Conservation (phyloP, 2,329 filamentous ascomycete genomes). For the Aspergillus flavus region DNA sequence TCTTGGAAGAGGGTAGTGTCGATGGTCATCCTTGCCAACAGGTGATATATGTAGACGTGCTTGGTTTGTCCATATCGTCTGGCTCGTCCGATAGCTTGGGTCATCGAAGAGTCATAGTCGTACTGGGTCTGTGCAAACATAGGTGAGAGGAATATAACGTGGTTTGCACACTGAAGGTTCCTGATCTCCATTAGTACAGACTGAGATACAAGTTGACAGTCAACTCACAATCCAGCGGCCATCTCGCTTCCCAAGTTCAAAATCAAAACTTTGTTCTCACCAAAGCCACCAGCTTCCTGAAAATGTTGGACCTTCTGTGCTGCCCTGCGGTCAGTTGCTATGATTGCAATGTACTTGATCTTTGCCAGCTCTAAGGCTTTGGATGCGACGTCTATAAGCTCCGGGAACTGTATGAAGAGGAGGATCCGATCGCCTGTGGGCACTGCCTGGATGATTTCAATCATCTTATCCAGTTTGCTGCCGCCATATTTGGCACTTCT, state of each 20-base stretch:
- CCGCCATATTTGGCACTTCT: constrained; percentile 37
- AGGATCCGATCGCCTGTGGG: constrained; percentile 53
- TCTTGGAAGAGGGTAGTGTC: constrained; percentile 50
- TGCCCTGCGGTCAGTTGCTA: constrained; percentile 30
- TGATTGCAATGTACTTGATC: constrained; percentile 42
- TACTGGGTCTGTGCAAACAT: constrained; percentile 54
- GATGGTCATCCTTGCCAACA: constrained; percentile 47
- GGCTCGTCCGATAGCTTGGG: constrained; percentile 64
- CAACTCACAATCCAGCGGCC: constrained; percentile 62
- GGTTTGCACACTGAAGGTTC: constrained; percentile 66
- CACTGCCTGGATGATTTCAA: constrained; percentile 48
- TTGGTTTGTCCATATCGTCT: constrained; percentile 61
- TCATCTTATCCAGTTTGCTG: constrained; percentile 52
- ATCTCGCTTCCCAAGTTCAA: constrained; percentile 60
- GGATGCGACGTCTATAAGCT: constrained; percentile 45
- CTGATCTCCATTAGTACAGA: constrained; percentile 32
- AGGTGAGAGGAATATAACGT: constrained; percentile 65
- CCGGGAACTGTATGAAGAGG: constrained; percentile 57
- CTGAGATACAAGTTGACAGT: neutral
- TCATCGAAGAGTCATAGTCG: constrained; percentile 61
- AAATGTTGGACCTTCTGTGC: constrained; percentile 44
- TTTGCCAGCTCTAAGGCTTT: constrained; percentile 29
- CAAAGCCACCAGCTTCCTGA: constrained; percentile 37
- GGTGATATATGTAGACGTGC: constrained; percentile 60
- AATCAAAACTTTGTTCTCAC: constrained; percentile 54